Evolutionary conservation across 225 moss, liverwort and hornwort species (phyloP), one percentile per base, ranked within the genome.

Genomic region (Thuidium tamariscinum): DNA sequence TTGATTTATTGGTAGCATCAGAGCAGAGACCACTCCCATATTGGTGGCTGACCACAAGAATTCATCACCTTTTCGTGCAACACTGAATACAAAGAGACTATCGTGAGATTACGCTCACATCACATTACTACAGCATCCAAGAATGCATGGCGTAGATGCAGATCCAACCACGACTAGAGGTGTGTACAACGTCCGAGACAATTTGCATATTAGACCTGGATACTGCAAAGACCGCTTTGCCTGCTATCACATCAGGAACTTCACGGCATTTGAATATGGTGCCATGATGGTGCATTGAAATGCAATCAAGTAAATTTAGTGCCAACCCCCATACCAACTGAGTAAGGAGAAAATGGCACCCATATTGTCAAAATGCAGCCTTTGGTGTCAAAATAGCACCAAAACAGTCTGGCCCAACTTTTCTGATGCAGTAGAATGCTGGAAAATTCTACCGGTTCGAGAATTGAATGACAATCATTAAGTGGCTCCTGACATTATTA

Each of bases 1-100:
- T 70, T 92, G 90, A 80, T 74, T 95, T 85, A 94, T 49, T 76
- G 95, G 96, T 77, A 98, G 75, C 91, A 95, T 90, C 65, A 98
- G 88, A 83, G 94, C 89, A 86, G 93, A 82, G 82, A 87, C 83
- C 37, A 77, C 68, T 75, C 91, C 93, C 85, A 88, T 70, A 59
- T 89, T 91, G 44, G 92, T 89, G 19, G 93, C 90, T 62, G 89
- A 89, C 90, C 88, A 90, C 72, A 96, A 93, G 71, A 95, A 95
- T 74, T 92, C 65, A 60, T 96, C 93, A 75, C 96, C 98, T 83
- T 90, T 88, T 26, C 37, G 82, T 69, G 91, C 93, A 86, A 96
- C 91, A 89, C 95, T 97, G 93, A 42, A 78, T 23, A 30, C 61
- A 51, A 65, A 23, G 37, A 85, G 57, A 63, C 65, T 67, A 26